Conservation (phyloP, 148 eudicot genomes). For the Selenicereus undatus region DNA sequence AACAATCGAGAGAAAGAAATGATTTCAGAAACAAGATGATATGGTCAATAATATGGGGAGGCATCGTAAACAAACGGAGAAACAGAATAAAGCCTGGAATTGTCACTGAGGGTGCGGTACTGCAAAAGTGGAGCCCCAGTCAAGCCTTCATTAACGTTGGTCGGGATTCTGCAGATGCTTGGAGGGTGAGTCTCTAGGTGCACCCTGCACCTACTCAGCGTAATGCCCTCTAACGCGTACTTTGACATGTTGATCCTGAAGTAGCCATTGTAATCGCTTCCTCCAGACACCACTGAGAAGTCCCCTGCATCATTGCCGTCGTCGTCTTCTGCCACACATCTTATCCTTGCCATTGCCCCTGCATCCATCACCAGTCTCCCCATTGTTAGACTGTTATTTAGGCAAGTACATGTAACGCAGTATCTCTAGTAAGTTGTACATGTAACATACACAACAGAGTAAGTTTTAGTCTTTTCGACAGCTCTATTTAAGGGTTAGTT, state of each 20-base stretch:
- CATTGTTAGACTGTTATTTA: background rate
- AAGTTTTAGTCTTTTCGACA: no score
- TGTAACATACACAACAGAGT: no score
- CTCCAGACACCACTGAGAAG: slow-evolving; percentile 2
- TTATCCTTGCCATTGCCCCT: slow-evolving; percentile 19
- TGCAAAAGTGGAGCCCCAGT: slow-evolving; percentile 9
- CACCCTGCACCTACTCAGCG: background rate
- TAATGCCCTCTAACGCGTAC: background rate
- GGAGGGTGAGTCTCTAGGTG: slow-evolving; percentile 10
- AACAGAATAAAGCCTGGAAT: slow-evolving; percentile 9
- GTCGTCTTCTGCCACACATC: slow-evolving; percentile 8
- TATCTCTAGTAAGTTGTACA: no score
- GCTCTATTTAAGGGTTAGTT: no score
- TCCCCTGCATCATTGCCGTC: background rate
- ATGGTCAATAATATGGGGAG: background rate
- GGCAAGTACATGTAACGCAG: no score
- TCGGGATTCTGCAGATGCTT: slow-evolving; percentile 3
- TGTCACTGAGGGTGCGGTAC: slow-evolving; percentile 4
- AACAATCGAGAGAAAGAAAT: background rate
- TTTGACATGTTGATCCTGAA: slow-evolving; percentile 3
- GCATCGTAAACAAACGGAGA: slow-evolving; percentile 7
- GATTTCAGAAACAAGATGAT: background rate
- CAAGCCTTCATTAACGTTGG: slow-evolving; percentile 4
- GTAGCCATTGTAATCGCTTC: background rate
- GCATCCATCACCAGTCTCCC: background rate